phyloP scores from a whole-genome alignment of 345 rosid species.

The Ceriops decandra region DNA sequence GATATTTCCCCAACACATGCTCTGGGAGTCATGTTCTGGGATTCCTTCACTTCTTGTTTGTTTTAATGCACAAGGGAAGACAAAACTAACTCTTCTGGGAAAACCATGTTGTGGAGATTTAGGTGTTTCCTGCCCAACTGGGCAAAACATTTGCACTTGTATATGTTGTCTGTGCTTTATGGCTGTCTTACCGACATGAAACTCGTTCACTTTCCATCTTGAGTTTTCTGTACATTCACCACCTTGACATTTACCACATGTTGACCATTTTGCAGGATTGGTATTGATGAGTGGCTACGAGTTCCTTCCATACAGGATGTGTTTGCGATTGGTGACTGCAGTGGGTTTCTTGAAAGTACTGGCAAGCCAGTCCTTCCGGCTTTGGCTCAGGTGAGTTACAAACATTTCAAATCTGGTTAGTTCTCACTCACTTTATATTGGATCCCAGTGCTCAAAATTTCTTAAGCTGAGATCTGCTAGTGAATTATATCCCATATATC shows the following conservation, averaged over 20 bases:
- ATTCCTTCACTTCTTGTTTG: background rate
- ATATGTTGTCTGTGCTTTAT: no score
- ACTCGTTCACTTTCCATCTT: no score
- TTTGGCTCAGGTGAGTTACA: slow-evolving; percentile 64
- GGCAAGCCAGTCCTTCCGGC: slow-evolving; percentile 91
- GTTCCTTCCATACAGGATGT: slow-evolving; percentile 76
- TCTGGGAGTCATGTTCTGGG: background rate
- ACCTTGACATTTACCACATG: background rate
- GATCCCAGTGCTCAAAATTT: background rate
- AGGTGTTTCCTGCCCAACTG: no score
- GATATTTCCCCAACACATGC: background rate
- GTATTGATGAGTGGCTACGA: slow-evolving; percentile 82
- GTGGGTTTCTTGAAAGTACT: slow-evolving; percentile 83
- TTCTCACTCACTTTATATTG: background rate
- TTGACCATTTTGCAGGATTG: slow-evolving; percentile 48
- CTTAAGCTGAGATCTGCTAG: background rate
- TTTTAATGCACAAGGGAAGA: background rate
- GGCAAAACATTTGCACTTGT: no score
- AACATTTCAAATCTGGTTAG: background rate
- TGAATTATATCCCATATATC: no score
- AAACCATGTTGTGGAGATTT: no score
- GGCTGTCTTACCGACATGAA: no score
- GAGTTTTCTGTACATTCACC: background rate
- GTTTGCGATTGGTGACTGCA: slow-evolving; percentile 91
- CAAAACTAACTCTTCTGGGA: no score